Evolutionary conservation across 2,329 filamentous ascomycete genomes (phyloP), one percentile per base, ranked within the genome.

Genomic region (Rosellinia necatrix): DNA sequence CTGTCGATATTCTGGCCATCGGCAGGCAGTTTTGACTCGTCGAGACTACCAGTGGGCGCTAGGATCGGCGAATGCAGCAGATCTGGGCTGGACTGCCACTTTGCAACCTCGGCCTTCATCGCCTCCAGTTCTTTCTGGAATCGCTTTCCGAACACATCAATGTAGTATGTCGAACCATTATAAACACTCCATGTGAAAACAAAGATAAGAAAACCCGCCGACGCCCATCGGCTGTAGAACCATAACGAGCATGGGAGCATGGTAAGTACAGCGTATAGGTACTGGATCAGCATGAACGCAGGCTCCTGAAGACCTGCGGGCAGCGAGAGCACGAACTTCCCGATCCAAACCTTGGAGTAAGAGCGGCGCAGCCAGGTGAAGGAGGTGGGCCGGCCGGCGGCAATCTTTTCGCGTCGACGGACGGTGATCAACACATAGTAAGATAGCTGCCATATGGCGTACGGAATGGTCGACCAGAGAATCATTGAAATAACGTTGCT

Each of bases 371-470:
- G 83, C 94, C 94, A 99, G 47, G 94, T 99, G 73, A 97, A 99
- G 12, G 92, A 96, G 1, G 94, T 99, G 4, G 93, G 94, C 2
- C 93, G 88, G 12, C 94, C 94, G 13, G 94, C 94, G 6, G 91
- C 92, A 68, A 99, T 99, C 78, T 97, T 93, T 55, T 96, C 92
- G 51, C 90, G 86, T n/a, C 93, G 89, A 38, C 94, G 90, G 32
- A 97, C 90, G 1, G 92, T 96, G 74, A 99, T 99, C 65, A 97
- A 84, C 71, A 96, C 88, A 76, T 97, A 96, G 75, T 99, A 99
- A 44, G 81, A 78, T 2, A 97, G 77, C 73, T 99, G 94, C 94
- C 94, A 99, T 68, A 96, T 68, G 2, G 90, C 86, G 69, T 99
- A 99, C 1, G 94, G 94, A 1, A 96, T 81, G 0, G 92, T 93